A percentile compares a stretch with the other conserved stretches of the same genome.
These are phyloP conservation scores for Boletus vermiculosoides DNA, from an alignment of 768 basidiomycete species.

Conservation along the genomic window DNA sequence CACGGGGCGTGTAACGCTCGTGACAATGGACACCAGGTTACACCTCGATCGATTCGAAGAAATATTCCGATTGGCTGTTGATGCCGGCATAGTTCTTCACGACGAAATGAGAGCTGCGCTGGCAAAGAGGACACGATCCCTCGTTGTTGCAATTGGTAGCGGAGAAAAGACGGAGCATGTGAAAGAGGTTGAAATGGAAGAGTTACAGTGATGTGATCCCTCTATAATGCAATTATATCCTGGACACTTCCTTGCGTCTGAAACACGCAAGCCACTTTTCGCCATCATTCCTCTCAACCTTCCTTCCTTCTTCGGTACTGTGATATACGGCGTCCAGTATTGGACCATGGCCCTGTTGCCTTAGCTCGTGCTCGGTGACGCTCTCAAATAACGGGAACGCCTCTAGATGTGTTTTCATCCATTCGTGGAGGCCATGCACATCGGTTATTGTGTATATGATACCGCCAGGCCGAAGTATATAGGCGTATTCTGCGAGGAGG, in stretches of 20 bases:
- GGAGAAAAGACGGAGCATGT: conserved; percentile 35
- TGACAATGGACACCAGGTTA: conserved; percentile 92
- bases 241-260: conserved; percentile 48
- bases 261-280: conserved; percentile 94
- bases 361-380: conserved; percentile 71
- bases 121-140: conserved; percentile 53
- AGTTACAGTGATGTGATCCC: conserved; percentile 31
- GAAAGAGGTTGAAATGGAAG: conserved; percentile 40
- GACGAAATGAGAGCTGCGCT: conserved; percentile 80
- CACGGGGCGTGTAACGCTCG: conserved; percentile 80
- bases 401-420: conserved; percentile 92
- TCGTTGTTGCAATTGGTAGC: conserved; percentile 62
- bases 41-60: conserved; percentile 92
- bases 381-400: conserved; percentile 85
- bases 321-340: conserved; percentile 81
- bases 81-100: conserved; percentile 76
- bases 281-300: conserved; percentile 89
- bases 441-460: conserved; percentile 98
- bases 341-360: conserved; percentile 70
- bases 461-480: conserved; percentile 88
- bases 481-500: conserved; percentile 96
- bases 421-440: conserved; percentile 88
- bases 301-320: conserved; percentile 95
- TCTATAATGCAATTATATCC: conserved; percentile 8
- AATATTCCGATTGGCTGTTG: conserved; percentile 73